Evolutionary conservation across 306 rosid species (phyloP), one percentile per base, ranked within the genome.

Genomic region (Cucurbita ficifolia): DNA sequence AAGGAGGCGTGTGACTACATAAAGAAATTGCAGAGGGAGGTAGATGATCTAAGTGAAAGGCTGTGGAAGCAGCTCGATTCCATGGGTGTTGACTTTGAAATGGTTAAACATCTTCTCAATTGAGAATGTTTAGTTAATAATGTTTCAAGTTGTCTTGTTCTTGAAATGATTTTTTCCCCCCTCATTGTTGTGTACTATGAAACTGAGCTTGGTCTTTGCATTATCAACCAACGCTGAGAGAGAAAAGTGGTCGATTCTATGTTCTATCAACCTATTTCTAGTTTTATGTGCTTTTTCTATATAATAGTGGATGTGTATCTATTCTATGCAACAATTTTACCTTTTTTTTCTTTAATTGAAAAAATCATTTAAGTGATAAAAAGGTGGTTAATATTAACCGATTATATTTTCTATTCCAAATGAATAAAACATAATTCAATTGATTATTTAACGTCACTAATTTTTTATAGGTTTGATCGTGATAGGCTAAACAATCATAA

Each of bases 1-100:
- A 70, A 79, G 46, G 88, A 84, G 73, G 72, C 82, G 6, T 84
- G 86, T 75, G 69, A 55, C 24, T 82, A 82, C 81, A 79, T 84
- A 51, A 82, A 67, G 80, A 77, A 78, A 54, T 77, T 84, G 71
- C 76, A 74, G 38, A 77, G 60, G 48, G 88, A 84, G 58, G 80
- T 75, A 12, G 82, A 78, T 17, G 79, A 70, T 65, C 82, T 82
- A 46, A 82, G 86, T 71, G 79, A 77, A 45, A 75, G 80, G 70
- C 62, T 84, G 12, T 75, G 83, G 67, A 75, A 72, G 45, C 82
- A 74, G 33, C 61, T 82, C 38, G 82, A 81, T 70, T 43, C 80
- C 35, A 67, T 79, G 48, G 88, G 64, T n/a, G 18, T 70, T 57
- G 80, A 68, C 11, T 68, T 67, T 12, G 40, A 67, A 6, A 67